phyloP scores from a whole-genome alignment of 768 basidiomycete species.

The Trametes gibbosa region DNA sequence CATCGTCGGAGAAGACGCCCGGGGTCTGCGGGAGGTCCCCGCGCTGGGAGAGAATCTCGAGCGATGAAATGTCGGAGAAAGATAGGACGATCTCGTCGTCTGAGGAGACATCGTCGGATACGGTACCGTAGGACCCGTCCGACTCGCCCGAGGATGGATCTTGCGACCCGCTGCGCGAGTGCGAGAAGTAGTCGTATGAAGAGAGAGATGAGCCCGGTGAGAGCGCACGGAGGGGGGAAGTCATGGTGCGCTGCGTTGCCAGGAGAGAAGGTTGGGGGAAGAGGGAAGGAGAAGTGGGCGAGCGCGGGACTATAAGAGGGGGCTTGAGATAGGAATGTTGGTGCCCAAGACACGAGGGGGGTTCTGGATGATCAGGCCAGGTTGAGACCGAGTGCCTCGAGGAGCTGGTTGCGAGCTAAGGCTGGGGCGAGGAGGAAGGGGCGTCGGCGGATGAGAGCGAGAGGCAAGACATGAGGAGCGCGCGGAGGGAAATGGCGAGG shows the following conservation, averaged over 20 bases:
- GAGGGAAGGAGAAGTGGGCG: conserved; percentile 14
- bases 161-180: conserved; percentile 9
- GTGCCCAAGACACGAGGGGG: conserved; percentile 2
- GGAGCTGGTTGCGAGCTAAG: conserved; percentile 1
- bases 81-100: conserved; percentile 60
- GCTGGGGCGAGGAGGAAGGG: background rate
- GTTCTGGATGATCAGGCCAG: conserved; percentile 1
- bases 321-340: conserved; percentile 12
- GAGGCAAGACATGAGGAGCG: conserved; percentile 10
- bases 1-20: conserved; percentile 42
- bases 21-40: conserved; percentile 22
- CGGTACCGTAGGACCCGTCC: conserved; percentile 20
- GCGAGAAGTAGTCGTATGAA: conserved; percentile 32
- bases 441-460: conserved; percentile 2
- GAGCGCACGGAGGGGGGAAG: conserved; percentile 24
- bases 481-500: conserved; percentile 5
- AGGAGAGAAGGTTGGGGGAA: background rate
- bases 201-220: conserved; percentile 28
- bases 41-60: conserved; percentile 21
- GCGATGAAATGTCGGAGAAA: conserved; percentile 35
- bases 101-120: conserved; percentile 25
- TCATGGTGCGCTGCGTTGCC: conserved; percentile 4
- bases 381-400: conserved; percentile 12
- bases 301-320: conserved; percentile 4
- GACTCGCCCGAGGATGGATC: conserved; percentile 19